A percentile compares a stretch with the other conserved stretches of the same genome.
Evolutionary conservation across 352 stramenopile genomes (phyloP).

Genomic region (Globisporangium cylindrosporum): DNA sequence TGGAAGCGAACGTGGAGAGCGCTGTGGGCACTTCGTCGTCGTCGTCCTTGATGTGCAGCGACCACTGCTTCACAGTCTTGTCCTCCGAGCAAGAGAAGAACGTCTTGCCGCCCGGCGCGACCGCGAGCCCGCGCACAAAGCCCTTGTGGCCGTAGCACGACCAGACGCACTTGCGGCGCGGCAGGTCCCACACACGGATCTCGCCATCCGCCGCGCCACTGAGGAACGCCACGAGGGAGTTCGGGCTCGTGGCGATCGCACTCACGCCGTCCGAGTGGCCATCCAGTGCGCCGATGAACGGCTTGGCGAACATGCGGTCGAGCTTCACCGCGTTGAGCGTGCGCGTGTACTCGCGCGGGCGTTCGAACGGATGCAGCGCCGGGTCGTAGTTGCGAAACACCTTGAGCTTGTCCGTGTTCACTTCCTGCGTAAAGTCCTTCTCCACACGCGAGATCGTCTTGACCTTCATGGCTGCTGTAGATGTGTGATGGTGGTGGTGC

Average conservation of each 20-base stretch:
- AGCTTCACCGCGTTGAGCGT: slow-evolving; percentile 98
- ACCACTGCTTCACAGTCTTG: slow-evolving; percentile 94
- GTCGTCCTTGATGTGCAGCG: slow-evolving; percentile 63
- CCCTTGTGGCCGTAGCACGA: slow-evolving; percentile 91
- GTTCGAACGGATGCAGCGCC: slow-evolving; percentile 92
- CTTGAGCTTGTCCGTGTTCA: slow-evolving; percentile 91
- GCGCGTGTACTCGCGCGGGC: slow-evolving; percentile 92
- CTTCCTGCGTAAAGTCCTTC: slow-evolving; percentile 94
- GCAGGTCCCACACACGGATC: slow-evolving; percentile 97
- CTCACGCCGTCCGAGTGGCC: slow-evolving; percentile 97
- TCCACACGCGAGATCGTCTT: slow-evolving; percentile 97
- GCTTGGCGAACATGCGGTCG: slow-evolving; percentile 98
- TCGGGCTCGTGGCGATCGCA: slow-evolving; percentile 88
- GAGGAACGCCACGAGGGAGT: slow-evolving; percentile 85
- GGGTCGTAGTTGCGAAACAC: slow-evolving; percentile 97
- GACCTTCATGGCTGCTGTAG: slow-evolving; percentile 93
- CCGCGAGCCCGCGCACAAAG: slow-evolving; percentile 91
- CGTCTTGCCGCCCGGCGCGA: slow-evolving; percentile 66
- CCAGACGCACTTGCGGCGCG: slow-evolving; percentile 92
- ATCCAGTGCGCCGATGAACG: slow-evolving; percentile 96
- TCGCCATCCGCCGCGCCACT: slow-evolving; percentile 92
- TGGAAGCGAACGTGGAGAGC: slow-evolving; percentile 75
- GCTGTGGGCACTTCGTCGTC: slow-evolving; percentile 69
- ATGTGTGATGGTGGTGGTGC: not conserved
- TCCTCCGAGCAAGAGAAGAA: slow-evolving; percentile 96